Evolutionary conservation across 805 yeast genomes (phyloP).

Genomic region (Cyberlindnera maritima): DNA sequence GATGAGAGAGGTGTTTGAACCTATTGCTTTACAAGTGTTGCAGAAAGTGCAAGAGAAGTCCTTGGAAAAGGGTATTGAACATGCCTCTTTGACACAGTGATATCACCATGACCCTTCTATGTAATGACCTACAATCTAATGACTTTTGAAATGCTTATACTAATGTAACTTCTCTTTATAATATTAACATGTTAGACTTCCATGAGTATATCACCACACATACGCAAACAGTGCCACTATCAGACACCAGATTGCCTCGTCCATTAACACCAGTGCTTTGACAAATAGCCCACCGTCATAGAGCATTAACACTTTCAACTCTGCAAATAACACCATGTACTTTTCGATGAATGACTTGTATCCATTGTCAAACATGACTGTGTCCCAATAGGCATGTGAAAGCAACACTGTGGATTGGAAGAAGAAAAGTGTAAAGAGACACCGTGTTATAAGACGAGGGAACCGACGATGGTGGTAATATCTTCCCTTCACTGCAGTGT

Average conservation of each 20-base stretch:
- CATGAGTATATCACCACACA: neutral
- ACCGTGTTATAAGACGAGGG: neutral
- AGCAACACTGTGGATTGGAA: neutral
- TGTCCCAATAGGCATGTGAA: conserved; percentile 3
- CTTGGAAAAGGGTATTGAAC: neutral
- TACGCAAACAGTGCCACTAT: neutral
- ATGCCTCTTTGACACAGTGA: too few species aligned
- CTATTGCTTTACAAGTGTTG: conserved; percentile 10
- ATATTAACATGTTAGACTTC: too few species aligned
- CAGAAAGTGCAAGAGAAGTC: conserved; percentile 6
- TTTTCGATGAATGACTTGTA: neutral
- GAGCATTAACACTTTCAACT: neutral
- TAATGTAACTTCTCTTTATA: too few species aligned
- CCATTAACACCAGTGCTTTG: neutral
- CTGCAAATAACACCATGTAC: neutral
- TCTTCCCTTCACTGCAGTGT: neutral
- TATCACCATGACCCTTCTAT: neutral
- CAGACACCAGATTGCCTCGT: neutral
- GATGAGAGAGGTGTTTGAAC: conserved; percentile 16
- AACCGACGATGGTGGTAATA: neutral
- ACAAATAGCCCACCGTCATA: neutral
- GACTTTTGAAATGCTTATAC: neutral
- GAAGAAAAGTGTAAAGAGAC: neutral
- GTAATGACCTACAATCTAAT: neutral
- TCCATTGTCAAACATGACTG: conserved; percentile 1